A percentile compares a stretch with the other conserved stretches of the same genome.
Conservation (phyloP, 345 rosid genomes). For the Salix arbutifolia region DNA sequence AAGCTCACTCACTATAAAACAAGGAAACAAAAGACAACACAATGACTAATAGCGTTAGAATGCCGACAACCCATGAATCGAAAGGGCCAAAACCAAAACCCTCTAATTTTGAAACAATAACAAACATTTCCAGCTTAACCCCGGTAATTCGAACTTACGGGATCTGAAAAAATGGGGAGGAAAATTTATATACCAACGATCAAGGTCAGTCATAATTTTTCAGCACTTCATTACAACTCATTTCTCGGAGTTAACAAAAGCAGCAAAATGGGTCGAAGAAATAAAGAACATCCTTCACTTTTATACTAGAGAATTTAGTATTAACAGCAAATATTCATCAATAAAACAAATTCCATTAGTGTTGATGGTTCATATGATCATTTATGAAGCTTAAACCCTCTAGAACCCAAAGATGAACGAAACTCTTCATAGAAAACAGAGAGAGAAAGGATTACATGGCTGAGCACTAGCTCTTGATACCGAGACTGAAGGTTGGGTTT, state of each 20-base stretch:
- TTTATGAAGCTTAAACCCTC: not conserved
- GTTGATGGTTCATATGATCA: not conserved
- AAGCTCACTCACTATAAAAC: conserved; percentile 41
- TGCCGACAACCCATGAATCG: not conserved
- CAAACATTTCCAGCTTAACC: not conserved
- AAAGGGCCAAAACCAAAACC: not conserved
- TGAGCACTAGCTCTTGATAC: conserved; percentile 43
- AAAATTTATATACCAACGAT: not conserved
- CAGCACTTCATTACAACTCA: not conserved
- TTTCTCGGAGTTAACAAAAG: not conserved
- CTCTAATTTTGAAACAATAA: not conserved
- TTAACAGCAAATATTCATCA: not conserved
- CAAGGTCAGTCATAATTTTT: not conserved
- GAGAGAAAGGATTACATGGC: conserved; percentile 35
- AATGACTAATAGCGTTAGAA: not conserved
- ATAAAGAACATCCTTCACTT: not conserved
- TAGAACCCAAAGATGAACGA: not conserved
- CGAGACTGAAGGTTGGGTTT: conserved; percentile 22
- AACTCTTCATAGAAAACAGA: not conserved
- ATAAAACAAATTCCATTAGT: too few species aligned
- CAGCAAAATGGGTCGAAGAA: not conserved
- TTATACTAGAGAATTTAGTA: not conserved
- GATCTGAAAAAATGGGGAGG: not conserved
- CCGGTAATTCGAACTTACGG: not conserved
- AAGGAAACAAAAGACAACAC: not conserved